Evolutionary conservation across 495 filamentous ascomycete genomes (phyloP).

Genomic region (Hypoxylon intermedium): DNA sequence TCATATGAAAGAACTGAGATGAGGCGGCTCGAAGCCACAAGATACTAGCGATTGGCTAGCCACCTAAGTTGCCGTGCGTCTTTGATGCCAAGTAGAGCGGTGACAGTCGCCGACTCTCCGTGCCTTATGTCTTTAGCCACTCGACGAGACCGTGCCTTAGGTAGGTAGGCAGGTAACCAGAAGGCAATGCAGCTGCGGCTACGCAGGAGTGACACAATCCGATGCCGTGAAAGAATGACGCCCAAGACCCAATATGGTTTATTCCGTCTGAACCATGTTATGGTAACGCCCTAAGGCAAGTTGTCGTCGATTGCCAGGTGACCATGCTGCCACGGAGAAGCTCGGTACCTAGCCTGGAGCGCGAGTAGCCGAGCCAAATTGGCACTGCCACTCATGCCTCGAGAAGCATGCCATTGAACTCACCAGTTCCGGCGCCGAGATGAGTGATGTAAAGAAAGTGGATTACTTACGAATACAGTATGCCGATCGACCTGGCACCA

Average conservation of each 20-base stretch:
- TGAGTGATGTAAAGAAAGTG: slow-evolving; percentile 16
- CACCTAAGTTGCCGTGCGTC: neutral
- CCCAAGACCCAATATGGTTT: slow-evolving; percentile 31
- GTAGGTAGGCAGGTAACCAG: neutral
- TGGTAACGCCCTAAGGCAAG: slow-evolving; percentile 11
- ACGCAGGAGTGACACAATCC: slow-evolving; percentile 23
- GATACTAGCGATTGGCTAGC: slow-evolving; percentile 10
- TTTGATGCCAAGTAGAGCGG: slow-evolving; percentile 16
- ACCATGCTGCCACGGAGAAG: neutral
- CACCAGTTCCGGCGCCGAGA: slow-evolving; percentile 32
- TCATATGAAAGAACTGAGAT: slow-evolving; percentile 11
- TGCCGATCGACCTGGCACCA: slow-evolving; percentile 10
- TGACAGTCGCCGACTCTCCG: slow-evolving; percentile 35
- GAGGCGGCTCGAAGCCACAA: slow-evolving; percentile 35
- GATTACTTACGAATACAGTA: slow-evolving; percentile 14
- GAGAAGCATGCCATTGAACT: too few relatives aligned
- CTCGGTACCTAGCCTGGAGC: slow-evolving; percentile 22
- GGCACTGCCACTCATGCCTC: slow-evolving; percentile 9
- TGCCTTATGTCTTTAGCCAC: slow-evolving; percentile 2
- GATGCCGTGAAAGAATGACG: slow-evolving; percentile 29
- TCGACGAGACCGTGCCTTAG: neutral
- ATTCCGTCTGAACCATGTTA: slow-evolving; percentile 25
- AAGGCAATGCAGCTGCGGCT: slow-evolving; percentile 27
- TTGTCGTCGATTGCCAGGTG: slow-evolving; percentile 15
- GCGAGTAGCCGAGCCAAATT: slow-evolving; percentile 6